Evolutionary conservation across 495 filamentous ascomycete genomes (phyloP), one percentile per base, ranked within the genome.

Genomic region (Daldinia caldariorum): DNA sequence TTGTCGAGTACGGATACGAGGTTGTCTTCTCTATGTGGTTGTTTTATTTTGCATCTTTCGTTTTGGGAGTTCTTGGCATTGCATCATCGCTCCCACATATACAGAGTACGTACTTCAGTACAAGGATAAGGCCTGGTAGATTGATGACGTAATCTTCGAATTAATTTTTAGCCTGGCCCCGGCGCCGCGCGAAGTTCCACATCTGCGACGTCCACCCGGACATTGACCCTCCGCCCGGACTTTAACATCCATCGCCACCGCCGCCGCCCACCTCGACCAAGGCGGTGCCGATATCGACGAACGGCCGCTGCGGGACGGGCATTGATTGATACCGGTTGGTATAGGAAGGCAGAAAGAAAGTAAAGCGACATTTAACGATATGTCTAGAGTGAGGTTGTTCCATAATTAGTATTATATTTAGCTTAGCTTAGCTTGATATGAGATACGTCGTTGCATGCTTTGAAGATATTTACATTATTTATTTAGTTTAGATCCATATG

Each of bases 1-100:
- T 43, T 43, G 18, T 70, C 71, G 16, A 45, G 51, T 22, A 9
- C 49, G 5, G 69, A 74, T 57, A 66, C 59, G 56, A 70, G 66
- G 37, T 38, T 71, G 3, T 63, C 61, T n/a, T n/a, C n/a, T n/a
- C 0, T 71, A 64, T 14, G 61, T 37, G 54, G 57, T 60, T 47
- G n/a, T 31, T 3, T n/a, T 8, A n/a, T 31, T 14, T 13, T 1
- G 6, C 12, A 35, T 35, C 5, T 7, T 35, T 35, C 1, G 26
- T 26, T 26, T 26, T 26, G 1, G 26, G 26, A 26, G 26, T 26
- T 26, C 3, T 26, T 26, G 26, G 26, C 26, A 26, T 26, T 26
- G 3, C 34, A 35, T 35, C 34, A 35, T 10, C 34, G 34, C 6
- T 5, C 34, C 39, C 39, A 39, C 49, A n/a, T n/a, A n/a, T n/a